Evolutionary conservation across 768 basidiomycete species (phyloP).

Genomic region (Chalciporus piperatus): DNA sequence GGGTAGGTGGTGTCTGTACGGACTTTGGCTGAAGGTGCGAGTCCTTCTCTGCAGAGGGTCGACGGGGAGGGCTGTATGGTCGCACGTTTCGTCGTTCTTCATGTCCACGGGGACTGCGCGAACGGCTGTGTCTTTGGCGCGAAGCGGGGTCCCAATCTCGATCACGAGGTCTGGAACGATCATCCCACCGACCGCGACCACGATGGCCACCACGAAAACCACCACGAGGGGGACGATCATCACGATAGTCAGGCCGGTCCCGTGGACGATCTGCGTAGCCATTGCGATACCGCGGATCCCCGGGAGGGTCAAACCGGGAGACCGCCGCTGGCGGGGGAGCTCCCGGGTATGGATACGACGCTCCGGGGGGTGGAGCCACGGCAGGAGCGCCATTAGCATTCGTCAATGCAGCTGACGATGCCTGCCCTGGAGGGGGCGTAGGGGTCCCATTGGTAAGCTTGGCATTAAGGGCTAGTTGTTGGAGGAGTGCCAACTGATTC

Average conservation of each 20-base stretch:
- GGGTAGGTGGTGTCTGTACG: constrained; percentile 21
- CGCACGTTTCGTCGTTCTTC: constrained; percentile 47
- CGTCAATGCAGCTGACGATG: constrained; percentile 28
- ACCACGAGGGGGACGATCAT: constrained; percentile 52
- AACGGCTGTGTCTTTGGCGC: constrained; percentile 61
- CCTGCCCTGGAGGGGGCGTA: constrained; percentile 23
- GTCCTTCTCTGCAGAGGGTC: constrained; percentile 36
- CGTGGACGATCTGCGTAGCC: constrained; percentile 42
- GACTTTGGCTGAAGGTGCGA: constrained; percentile 26
- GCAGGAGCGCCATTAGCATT: background rate
- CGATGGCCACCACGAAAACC: constrained; percentile 53
- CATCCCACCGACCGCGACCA: constrained; percentile 66
- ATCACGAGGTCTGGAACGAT: constrained; percentile 46
- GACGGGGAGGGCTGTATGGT: constrained; percentile 59
- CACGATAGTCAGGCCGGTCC: constrained; percentile 47
- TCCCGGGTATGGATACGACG: constrained; percentile 12
- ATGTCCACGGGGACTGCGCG: constrained; percentile 70
- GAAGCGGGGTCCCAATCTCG: constrained; percentile 36
- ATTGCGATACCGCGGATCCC: constrained; percentile 37
- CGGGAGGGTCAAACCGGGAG: constrained; percentile 33
- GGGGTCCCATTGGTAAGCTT: constrained; percentile 35
- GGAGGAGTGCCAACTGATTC: constrained; percentile 67
- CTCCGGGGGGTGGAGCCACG: constrained; percentile 15
- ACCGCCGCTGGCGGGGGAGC: background rate
- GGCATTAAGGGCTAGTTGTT: constrained; percentile 70